Conservation (phyloP, 2,329 filamentous ascomycete species). For the Beauveria medogensis region DNA sequence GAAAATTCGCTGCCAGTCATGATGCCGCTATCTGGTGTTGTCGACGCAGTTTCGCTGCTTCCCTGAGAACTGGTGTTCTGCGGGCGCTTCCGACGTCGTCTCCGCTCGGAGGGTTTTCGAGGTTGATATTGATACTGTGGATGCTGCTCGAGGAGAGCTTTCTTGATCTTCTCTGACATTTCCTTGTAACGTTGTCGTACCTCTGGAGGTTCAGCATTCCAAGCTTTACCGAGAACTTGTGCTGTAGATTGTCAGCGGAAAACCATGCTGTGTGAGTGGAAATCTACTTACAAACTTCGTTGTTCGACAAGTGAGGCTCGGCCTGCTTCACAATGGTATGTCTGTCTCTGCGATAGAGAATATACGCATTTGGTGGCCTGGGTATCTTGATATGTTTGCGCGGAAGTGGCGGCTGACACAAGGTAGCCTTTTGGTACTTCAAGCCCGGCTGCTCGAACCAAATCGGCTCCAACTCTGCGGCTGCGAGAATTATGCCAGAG, state of each 20-base stretch:
- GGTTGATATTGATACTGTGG: conserved; percentile 33
- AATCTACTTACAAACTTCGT: conserved; percentile 32
- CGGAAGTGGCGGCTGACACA: conserved; percentile 11
- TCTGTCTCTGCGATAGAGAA: conserved; percentile 33
- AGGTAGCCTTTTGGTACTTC: conserved; percentile 11
- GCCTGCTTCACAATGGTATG: conserved; percentile 26
- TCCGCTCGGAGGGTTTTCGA: conserved; percentile 23
- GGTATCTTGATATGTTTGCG: conserved; percentile 21
- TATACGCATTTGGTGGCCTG: conserved; percentile 34
- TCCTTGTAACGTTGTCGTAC: conserved; percentile 24
- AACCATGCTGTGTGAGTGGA: neutral
- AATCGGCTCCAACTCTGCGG: conserved; percentile 15
- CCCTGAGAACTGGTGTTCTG: neutral
- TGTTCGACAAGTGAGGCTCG: conserved; percentile 31
- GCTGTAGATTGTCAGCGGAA: conserved; percentile 21
- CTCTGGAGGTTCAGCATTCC: conserved; percentile 26
- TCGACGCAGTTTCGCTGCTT: conserved; percentile 1
- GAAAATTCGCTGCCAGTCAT: neutral
- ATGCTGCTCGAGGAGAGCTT: conserved; percentile 21
- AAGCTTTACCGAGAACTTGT: conserved; percentile 28
- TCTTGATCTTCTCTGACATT: conserved; percentile 24
- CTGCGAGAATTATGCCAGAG: conserved; percentile 16
- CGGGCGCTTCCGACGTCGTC: conserved; percentile 13
- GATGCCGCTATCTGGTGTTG: conserved; percentile 10
- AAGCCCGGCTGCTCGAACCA: conserved; percentile 16